A percentile compares a stretch with the other conserved stretches of the same genome.
Evolutionary conservation across 2,329 filamentous ascomycete genomes (phyloP).

Genomic region (Dryadomyces sulphureus): DNA sequence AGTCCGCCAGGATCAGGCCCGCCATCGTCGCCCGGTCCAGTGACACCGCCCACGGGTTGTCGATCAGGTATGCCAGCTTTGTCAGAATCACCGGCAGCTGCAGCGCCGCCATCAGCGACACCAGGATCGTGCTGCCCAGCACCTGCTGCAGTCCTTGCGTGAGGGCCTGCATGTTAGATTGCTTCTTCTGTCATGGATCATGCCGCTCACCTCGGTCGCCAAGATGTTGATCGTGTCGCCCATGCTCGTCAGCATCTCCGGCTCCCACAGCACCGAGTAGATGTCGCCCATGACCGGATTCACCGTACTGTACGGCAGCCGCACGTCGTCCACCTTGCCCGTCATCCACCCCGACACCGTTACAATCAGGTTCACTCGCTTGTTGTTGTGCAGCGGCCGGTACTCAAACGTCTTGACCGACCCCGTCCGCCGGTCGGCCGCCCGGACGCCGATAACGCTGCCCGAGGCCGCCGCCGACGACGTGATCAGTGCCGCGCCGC

Average conservation of each 20-base stretch:
- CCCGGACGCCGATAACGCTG: conserved; percentile 69
- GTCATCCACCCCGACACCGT: conserved; percentile 98
- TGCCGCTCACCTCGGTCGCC: conserved; percentile 66
- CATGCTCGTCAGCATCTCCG: conserved; percentile 95
- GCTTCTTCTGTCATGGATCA: conserved; percentile 12
- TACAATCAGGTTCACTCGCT: conserved; percentile 87
- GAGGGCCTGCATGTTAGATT: conserved; percentile 46
- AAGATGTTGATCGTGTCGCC: conserved; percentile 97
- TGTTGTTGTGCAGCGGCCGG: conserved; percentile 92
- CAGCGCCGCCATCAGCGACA: conserved; percentile 80
- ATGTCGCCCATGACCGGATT: conserved; percentile 97
- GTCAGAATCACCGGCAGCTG: conserved; percentile 85
- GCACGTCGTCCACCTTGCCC: conserved; percentile 91
- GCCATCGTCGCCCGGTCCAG: conserved; percentile 77
- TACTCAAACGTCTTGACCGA: conserved; percentile 96
- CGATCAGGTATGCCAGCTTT: conserved; percentile 89
- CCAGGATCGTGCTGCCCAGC: conserved; percentile 75
- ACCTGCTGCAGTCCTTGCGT: conserved; percentile 95
- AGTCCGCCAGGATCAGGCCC: conserved; percentile 87
- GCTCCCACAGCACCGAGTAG: conserved; percentile 94
- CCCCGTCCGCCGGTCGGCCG: conserved; percentile 76
- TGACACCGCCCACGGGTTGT: conserved; percentile 98
- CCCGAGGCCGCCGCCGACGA: conserved; percentile 78
- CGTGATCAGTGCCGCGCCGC: conserved; percentile 87
- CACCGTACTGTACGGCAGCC: conserved; percentile 87